Evolutionary conservation across 495 filamentous ascomycete genomes (phyloP), one percentile per base, ranked within the genome.

Genomic region (Hypomontagnella submonticulosa): DNA sequence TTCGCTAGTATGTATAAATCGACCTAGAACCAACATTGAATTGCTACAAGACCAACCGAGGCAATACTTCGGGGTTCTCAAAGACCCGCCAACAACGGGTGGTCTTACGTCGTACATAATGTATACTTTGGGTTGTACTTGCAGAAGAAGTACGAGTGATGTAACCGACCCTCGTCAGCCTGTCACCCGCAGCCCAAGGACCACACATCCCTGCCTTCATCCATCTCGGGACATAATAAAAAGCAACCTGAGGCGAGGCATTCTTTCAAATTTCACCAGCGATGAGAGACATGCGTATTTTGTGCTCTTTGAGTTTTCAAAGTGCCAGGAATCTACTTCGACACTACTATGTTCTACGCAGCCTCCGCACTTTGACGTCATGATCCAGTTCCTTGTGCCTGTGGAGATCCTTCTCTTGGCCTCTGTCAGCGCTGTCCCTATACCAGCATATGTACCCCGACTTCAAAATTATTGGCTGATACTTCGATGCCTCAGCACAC

Each of bases 111-210:
- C 18, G 47, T 52, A 27, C 44, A 12, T n/a, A n/a, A n/a, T 27
- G 23, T 27, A 27, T 27, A 6, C 23, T 27, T 3, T 27, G 23
- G 23, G 23, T 27, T 27, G 23, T 27, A 27, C 23, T 3, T 27
- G 23, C 6, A 27, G 23, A 53, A 55, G 52, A 53, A 55, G 52
- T 49, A 59, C 30, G 27, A 60, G 48, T 59, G 55, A 63, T 63
- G 66, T 57, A 63, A 57, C 66, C 49, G n/a, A 43, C 32, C 32
- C 48, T 61, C 46, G 63, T 57, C 52, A 61, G 51, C 52, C 46
- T 47, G 46, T 61, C 51, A 46, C 20, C 38, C 33, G 37, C 19
- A 46, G 54, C 41, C 16, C 4, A 36, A 20, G 41, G 49, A 15
- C 37, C 43, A 51, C 41, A 13, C 19, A 63, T 38, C 60, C 66